Percentiles rank a stretch among this genome's conserved stretches.
Evolutionary conservation across 495 filamentous ascomycete species (phyloP).

Genomic region (Cercophora sp.): DNA sequence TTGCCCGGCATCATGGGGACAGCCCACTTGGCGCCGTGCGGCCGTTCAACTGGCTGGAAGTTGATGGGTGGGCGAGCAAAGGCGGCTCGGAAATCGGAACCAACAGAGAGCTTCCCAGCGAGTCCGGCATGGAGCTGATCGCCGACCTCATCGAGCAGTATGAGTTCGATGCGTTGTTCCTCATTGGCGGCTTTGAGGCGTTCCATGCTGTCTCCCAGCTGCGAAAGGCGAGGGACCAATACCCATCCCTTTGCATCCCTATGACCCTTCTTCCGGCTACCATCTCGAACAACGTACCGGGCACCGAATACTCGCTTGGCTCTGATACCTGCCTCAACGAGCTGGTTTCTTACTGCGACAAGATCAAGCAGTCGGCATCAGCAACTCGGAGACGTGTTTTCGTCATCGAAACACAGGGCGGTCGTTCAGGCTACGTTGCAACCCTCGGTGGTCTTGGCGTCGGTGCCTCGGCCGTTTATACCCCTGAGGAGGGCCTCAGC

Average conservation of each 20-base stretch:
- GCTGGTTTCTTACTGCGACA: constrained; percentile 93
- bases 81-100: constrained; percentile 98
- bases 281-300: constrained; percentile 96
- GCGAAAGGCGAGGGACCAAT: constrained; percentile 70
- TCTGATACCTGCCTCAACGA: constrained; percentile 97
- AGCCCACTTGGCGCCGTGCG: constrained; percentile 77
- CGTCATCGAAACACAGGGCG: constrained; percentile 96
- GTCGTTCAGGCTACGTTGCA: constrained; percentile 89
- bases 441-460: constrained; percentile 85
- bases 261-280: constrained; percentile 93
- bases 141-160: constrained; percentile 81
- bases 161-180: constrained; percentile 84
- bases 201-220: constrained; percentile 89
- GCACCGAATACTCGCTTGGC: constrained; percentile 94
- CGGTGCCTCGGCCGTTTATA: constrained; percentile 93
- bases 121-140: constrained; percentile 77
- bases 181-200: constrained; percentile 95
- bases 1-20: constrained; percentile 85
- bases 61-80: constrained; percentile 90
- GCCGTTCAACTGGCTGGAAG: constrained; percentile 84
- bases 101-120: constrained; percentile 84
- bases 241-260: constrained; percentile 84
- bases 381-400: constrained; percentile 90
- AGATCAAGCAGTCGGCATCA: constrained; percentile 93
- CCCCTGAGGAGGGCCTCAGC: constrained; percentile 92